A percentile compares a stretch with the other conserved stretches of the same genome.
Evolutionary conservation across 2,329 filamentous ascomycete genomes (phyloP).

Genomic region (Canariomyces notabilis): DNA sequence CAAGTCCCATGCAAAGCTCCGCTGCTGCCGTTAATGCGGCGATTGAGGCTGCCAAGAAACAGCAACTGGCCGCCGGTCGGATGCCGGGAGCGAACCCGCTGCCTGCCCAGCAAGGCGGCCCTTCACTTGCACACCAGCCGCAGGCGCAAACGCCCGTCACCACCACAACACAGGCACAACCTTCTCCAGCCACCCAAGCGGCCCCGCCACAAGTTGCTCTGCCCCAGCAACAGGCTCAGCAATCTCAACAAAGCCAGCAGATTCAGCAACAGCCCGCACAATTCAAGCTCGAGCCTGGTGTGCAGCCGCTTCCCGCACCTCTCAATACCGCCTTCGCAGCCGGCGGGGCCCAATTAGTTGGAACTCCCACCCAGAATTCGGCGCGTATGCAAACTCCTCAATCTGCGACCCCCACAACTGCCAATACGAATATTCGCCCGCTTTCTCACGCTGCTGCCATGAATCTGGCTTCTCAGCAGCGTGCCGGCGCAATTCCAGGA

Average conservation of each 20-base stretch:
- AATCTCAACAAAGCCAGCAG: constrained; percentile 28
- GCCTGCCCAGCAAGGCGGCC: constrained; percentile 22
- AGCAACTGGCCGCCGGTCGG: constrained; percentile 31
- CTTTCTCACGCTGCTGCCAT: constrained; percentile 48
- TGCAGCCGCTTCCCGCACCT: constrained; percentile 35
- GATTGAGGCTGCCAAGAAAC: constrained; percentile 43
- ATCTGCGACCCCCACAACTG: constrained; percentile 34
- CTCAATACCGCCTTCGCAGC: constrained; percentile 45
- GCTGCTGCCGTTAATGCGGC: constrained; percentile 40
- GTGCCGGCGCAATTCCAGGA: constrained; percentile 25
- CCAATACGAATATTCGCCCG: constrained; percentile 37
- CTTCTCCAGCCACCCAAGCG: constrained; percentile 16
- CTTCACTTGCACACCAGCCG: constrained; percentile 11
- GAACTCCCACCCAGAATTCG: constrained; percentile 46
- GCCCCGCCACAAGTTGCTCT: constrained; percentile 6
- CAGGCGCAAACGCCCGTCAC: constrained; percentile 17
- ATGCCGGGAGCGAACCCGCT: constrained; percentile 22
- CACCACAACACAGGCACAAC: constrained; percentile 19
- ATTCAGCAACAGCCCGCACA: constrained; percentile 25
- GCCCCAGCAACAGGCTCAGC: constrained; percentile 22
- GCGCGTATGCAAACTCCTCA: constrained; percentile 48
- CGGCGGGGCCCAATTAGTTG: constrained; percentile 35
- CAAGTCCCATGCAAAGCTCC: constrained; percentile 22
- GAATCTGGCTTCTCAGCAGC: constrained; percentile 39
- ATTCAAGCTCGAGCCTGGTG: constrained; percentile 36